Base-by-base conservation (phyloP, 2,329 filamentous ascomycete genomes). In the Cucurbitaria berberidis region DNA sequence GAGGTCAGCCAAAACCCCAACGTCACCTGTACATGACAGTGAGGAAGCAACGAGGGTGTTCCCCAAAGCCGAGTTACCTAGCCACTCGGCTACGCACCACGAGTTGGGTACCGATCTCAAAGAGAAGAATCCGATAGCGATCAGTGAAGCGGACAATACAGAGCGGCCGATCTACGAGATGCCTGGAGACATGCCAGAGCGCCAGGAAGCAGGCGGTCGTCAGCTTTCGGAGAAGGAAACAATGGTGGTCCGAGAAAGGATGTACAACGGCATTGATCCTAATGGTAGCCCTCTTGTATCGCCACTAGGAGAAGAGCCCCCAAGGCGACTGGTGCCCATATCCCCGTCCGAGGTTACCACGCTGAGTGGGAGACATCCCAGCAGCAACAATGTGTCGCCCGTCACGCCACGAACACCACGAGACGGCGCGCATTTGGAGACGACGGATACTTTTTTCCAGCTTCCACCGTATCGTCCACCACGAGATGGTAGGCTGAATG, bases 141-240 rank as follows among this genome's bases (percentile, higher is more conserved):
- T 63, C 34, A 50, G 51, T 26, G 76, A 78, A 47, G 72, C 66
- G 18, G 76, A 74, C 10, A 70, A 69, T 21, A 68, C 68, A n/a
- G 71, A 76, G 53, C 59, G 60, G 15, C 69, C 70, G 24, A 66
- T 82, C 8, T 79, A 73, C 48, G 83, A 80, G 39, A 84, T 81
- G 67, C 80, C 81, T 0, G 84, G 84, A 1, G 82, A 83, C 9
- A 81, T 86, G 68, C 81, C 81, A 15, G 77, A 78, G 36, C 78
- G 80, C 48, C 81, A 80, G 54, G 78, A 81, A 66, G 79, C 79
- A 41, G 79, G 76, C 44, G 78, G 79, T 26, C 76, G 74, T 16
- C 72, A 78, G 53, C 64, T 81, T 30, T 76, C 74, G 18, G 80
- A 81, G 64, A 82, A 82, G 57, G 78, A 82, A 51, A 75, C 77